phyloP scores from a whole-genome alignment of 2,329 filamentous ascomycete genomes.

The Cladorrhinum sp. region DNA sequence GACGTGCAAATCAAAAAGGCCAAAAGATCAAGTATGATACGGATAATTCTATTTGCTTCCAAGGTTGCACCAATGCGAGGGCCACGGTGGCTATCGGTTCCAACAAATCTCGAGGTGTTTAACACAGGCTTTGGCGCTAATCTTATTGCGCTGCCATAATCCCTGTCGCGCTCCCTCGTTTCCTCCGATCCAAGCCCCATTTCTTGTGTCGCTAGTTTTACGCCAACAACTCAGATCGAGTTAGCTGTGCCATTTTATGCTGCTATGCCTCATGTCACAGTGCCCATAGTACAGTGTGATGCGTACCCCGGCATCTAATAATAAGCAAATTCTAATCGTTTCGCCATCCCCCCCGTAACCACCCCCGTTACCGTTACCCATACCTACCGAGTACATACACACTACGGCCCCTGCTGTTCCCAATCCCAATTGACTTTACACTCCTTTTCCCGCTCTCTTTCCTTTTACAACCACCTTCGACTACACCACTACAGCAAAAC shows the following conservation, averaged over 20 bases:
- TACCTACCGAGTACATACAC: background rate
- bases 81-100: background rate
- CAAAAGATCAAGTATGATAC: too few relatives aligned
- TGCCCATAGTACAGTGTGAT: background rate
- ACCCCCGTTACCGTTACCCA: too few relatives aligned
- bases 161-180: constrained; percentile 16
- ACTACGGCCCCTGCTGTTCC: background rate
- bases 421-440: background rate
- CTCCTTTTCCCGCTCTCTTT: background rate
- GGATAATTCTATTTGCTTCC: constrained; percentile 4
- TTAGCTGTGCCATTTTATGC: constrained; percentile 8
- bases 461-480: background rate
- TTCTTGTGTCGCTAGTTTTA: constrained; percentile 19
- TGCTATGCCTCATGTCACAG: background rate
- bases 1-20: too few relatives aligned
- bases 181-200: constrained; percentile 10
- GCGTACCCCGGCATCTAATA: constrained; percentile 7
- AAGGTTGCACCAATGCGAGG: constrained; percentile 9
- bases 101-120: background rate
- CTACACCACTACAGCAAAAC: background rate
- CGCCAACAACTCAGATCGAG: constrained; percentile 18
- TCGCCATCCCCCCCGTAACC: constrained; percentile 1
- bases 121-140: constrained; percentile 15
- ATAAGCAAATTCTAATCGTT: constrained; percentile 8
- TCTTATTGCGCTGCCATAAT: constrained; percentile 19